Conservation (phyloP, 495 filamentous ascomycete species). For the Penicillium lividum region DNA sequence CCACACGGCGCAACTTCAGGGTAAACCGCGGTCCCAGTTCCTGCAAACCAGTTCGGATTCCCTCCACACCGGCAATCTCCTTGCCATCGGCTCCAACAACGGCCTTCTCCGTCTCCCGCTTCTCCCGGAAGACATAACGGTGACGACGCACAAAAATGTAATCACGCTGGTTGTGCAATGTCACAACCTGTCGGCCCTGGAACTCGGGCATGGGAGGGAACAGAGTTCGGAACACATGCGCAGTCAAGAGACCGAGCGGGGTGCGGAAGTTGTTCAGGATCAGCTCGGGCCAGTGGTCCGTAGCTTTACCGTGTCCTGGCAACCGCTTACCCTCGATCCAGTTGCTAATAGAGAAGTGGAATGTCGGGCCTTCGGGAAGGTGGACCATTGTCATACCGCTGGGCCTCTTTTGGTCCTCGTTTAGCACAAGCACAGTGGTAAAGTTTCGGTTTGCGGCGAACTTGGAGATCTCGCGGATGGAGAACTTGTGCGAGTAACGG, state of each 20-base stretch:
- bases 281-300: constrained; percentile 87
- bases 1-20: constrained; percentile 84
- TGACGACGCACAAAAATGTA: constrained; percentile 92
- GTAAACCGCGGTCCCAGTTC: constrained; percentile 85
- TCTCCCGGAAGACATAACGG: constrained; percentile 90
- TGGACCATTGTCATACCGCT: constrained; percentile 78
- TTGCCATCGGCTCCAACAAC: constrained; percentile 87
- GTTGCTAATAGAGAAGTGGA: constrained; percentile 81
- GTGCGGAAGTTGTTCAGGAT: constrained; percentile 96
- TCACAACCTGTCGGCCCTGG: constrained; percentile 82
- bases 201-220: constrained; percentile 85
- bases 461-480: constrained; percentile 81
- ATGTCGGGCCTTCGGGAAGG: constrained; percentile 80
- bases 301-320: constrained; percentile 84
- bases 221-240: constrained; percentile 77
- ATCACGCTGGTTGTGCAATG: constrained; percentile 92
- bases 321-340: constrained; percentile 84
- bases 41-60: constrained; percentile 79
- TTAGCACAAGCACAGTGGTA: constrained; percentile 76
- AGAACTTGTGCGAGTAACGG: constrained; percentile 80
- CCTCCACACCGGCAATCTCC: constrained; percentile 76
- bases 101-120: constrained; percentile 78
- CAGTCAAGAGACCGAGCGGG: constrained; percentile 85
- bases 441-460: constrained; percentile 81
- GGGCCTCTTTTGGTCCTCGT: constrained; percentile 81